These are phyloP conservation scores for Nicotiana tomentosiformis DNA, from an alignment of 257 asterid genomes.

Conservation along the genomic window DNA sequence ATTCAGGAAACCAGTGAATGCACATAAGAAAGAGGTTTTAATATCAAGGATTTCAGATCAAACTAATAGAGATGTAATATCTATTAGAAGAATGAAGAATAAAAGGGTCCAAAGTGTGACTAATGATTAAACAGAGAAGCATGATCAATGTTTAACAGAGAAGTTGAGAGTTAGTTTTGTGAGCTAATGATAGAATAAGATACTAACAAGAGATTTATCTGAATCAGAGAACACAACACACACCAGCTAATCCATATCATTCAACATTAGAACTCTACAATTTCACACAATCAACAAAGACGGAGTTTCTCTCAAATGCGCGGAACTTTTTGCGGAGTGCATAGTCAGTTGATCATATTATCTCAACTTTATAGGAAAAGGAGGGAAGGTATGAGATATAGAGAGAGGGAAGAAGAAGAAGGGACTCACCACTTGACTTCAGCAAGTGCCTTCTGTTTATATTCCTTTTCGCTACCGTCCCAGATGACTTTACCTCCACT, in stretches of 20 bases:
- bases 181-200: background rate
- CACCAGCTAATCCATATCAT: background rate
- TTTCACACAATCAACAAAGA: background rate
- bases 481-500: conserved; percentile 79
- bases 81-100: background rate
- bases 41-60: background rate
- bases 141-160: background rate
- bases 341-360: background rate
- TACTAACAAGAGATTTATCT: background rate
- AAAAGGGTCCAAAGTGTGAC: background rate
- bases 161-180: background rate
- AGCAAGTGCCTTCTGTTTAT: conserved; percentile 74
- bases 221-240: background rate
- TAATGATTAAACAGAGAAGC: background rate
- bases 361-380: conserved; percentile 1
- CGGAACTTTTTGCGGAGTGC: background rate
- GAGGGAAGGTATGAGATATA: background rate
- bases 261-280: background rate
- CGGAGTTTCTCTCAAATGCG: background rate
- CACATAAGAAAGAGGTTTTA: background rate
- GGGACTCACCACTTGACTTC: conserved; percentile 80
- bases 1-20: conserved; percentile 3
- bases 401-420: background rate
- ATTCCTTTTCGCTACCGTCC: conserved; percentile 80
- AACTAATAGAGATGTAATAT: background rate